Evolutionary conservation across 495 filamentous ascomycete species (phyloP).

Genomic region (Haplographium delicatum): DNA sequence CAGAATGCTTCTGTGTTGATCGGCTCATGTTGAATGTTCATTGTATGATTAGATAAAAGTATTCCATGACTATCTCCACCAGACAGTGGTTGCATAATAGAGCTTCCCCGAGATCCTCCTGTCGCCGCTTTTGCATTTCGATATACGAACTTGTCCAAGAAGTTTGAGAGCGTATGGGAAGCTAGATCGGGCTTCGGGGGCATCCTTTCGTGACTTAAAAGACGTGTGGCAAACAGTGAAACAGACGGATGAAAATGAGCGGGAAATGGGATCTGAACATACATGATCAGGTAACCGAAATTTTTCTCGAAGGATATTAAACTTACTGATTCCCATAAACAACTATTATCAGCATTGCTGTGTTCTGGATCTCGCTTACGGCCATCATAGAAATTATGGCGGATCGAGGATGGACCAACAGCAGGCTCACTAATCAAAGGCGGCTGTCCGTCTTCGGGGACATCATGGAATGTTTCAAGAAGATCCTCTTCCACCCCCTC

Average conservation of each 20-base stretch:
- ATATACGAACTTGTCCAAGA: constrained; percentile 96
- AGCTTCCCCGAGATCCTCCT: constrained; percentile 58
- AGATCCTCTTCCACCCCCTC: constrained; percentile 63
- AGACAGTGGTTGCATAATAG: constrained; percentile 92
- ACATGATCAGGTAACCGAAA: too few relatives aligned
- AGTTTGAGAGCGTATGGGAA: constrained; percentile 83
- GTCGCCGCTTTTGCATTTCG: constrained; percentile 72
- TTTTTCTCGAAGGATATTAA: not conserved
- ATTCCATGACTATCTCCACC: constrained; percentile 57
- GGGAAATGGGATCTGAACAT: constrained; percentile 64
- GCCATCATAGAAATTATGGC: constrained; percentile 60
- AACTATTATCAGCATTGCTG: constrained; percentile 82
- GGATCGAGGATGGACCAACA: not conserved
- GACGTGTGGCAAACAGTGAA: constrained; percentile 69
- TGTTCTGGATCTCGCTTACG: constrained; percentile 87
- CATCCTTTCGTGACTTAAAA: constrained; percentile 61
- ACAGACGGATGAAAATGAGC: constrained; percentile 92
- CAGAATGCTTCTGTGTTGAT: constrained; percentile 91
- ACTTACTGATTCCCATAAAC: constrained; percentile 84
- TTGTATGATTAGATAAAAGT: constrained; percentile 44
- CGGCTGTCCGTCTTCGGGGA: constrained; percentile 40
- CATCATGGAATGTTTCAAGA: constrained; percentile 65
- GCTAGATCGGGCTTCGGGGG: constrained; percentile 84
- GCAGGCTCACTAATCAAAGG: constrained; percentile 17
- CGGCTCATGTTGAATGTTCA: constrained; percentile 43